Percentiles rank a stretch among this genome's conserved stretches.
Evolutionary conservation across 2,329 filamentous ascomycete genomes (phyloP).

Genomic region (Aspergillus luchuensis): DNA sequence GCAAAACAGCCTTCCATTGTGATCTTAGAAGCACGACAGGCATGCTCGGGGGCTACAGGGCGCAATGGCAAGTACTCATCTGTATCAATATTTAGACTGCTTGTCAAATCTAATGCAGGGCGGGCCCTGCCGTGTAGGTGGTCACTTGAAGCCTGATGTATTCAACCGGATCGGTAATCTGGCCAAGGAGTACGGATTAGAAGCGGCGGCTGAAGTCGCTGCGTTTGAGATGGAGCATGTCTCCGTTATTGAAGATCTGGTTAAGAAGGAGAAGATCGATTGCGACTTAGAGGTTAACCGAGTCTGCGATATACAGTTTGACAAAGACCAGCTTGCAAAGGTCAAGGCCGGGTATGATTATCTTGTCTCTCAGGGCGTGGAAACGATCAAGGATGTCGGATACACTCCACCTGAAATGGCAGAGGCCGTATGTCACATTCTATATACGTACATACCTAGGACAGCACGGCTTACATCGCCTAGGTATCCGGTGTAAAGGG

Average conservation of each 20-base stretch:
- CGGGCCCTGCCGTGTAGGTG: conserved; percentile 26
- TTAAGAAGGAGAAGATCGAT: conserved; percentile 46
- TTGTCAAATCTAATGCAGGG: neutral
- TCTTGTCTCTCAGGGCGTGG: conserved; percentile 29
- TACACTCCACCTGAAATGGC: conserved; percentile 28
- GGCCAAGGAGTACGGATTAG: conserved; percentile 35
- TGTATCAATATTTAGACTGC: neutral
- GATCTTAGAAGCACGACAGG: conserved; percentile 44
- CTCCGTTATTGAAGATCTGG: conserved; percentile 40
- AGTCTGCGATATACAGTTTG: conserved; percentile 43
- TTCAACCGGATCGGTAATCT: conserved; percentile 41
- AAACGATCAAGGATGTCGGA: conserved; percentile 31
- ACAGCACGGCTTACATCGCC: neutral
- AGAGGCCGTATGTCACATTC: conserved; percentile 22
- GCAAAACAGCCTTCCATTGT: conserved; percentile 30
- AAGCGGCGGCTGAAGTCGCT: conserved; percentile 42
- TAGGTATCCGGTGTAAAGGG: conserved; percentile 43
- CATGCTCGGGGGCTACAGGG: conserved; percentile 47
- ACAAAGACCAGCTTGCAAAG: conserved; percentile 31
- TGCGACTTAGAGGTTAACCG: conserved; percentile 47
- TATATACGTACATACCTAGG: neutral
- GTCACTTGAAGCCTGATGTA: conserved; percentile 47
- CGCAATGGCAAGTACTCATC: conserved; percentile 39
- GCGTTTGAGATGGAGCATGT: conserved; percentile 46
- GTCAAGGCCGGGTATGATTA: conserved; percentile 33